A percentile compares a stretch with the other conserved stretches of the same genome.
Evolutionary conservation across 495 filamentous ascomycete genomes (phyloP).

Genomic region (Schizothecium vesticola): DNA sequence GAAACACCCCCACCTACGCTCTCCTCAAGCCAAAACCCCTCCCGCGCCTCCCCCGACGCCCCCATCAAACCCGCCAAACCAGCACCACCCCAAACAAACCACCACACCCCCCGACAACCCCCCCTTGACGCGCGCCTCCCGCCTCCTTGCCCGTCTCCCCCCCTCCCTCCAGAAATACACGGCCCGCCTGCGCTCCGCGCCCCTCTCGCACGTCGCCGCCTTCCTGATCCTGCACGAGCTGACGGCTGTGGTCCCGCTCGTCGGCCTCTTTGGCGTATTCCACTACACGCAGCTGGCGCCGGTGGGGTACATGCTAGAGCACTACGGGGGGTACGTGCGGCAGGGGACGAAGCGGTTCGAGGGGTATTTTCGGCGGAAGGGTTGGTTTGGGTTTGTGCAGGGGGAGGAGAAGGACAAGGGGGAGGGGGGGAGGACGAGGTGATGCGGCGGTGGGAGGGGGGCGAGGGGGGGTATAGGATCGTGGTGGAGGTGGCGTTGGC

Average conservation of each 20-base stretch:
- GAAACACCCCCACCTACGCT: not conserved
- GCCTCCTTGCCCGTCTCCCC: conserved; percentile 56
- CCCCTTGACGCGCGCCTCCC: conserved; percentile 38
- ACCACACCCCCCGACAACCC: conserved; percentile 9
- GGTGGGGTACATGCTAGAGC: conserved; percentile 38
- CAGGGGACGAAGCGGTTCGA: conserved; percentile 43
- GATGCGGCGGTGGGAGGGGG: conserved; percentile 23
- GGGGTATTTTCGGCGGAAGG: conserved; percentile 40
- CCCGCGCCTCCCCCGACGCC: too few species aligned
- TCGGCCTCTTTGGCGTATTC: conserved; percentile 69
- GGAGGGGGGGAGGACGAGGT: conserved; percentile 7
- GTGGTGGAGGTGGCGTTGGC: conserved; percentile 74
- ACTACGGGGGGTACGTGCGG: conserved; percentile 36
- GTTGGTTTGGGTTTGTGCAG: conserved; percentile 41
- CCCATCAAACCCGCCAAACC: not conserved
- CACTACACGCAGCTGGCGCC: conserved; percentile 66
- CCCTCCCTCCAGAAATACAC: conserved; percentile 58
- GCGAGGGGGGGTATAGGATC: conserved; percentile 46
- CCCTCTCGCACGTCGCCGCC: conserved; percentile 73
- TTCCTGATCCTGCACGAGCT: conserved; percentile 90
- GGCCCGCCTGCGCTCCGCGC: conserved; percentile 62
- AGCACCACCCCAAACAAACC: not conserved
- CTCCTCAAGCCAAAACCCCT: not conserved
- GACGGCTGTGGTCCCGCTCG: conserved; percentile 75
- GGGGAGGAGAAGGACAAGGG: conserved; percentile 13